Evolutionary conservation across 768 basidiomycete species (phyloP), one percentile per base, ranked within the genome.

Genomic region (Lyophyllum atratum): DNA sequence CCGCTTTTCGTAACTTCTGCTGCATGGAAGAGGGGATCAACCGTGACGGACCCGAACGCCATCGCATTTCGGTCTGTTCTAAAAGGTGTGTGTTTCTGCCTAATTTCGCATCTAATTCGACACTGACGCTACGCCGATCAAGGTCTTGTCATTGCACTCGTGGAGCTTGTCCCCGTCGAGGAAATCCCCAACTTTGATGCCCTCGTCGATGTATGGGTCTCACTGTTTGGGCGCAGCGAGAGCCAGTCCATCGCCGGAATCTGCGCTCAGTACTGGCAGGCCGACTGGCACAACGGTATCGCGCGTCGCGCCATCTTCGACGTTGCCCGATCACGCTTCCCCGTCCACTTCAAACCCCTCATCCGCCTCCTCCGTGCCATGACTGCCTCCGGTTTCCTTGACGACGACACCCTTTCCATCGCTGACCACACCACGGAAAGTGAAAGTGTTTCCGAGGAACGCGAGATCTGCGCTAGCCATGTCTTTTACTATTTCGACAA

Each of bases 301-400:
- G 74, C 86, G 19, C 89, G 93, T 28, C 83, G 89, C 25, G 89
- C 90, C 33, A 82, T 95, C 49, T 82, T 98, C 53, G 93, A 95
- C 58, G 85, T 93, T 22, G 85, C 90, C 7, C 82, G 90, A 3
- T 83, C 89, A 9, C 84, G 92, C 2, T 98, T 94, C 71, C 95
- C 95, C 2, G 81, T 92, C 28, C 86, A 93, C 53, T 80, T 89
- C 59, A 77, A 79, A 24, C 84, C 87, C 0, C 81, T 95, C 21
- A 68, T 91, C 39, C 81, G 83, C 19, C 79, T 96, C 7, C 79
- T 95, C 1, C 84, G 90, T 8, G 79, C 92, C 1, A 85, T 95
- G 81, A 87, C 86, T 4, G 89, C 86, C 5, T 77, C 82, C 0
- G 91, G 91, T 2, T 92, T 89, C 71, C 80, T 89, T 19, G 88